phyloP scores from a whole-genome alignment of 805 yeast genomes.

The Debaryomyces maramus region DNA sequence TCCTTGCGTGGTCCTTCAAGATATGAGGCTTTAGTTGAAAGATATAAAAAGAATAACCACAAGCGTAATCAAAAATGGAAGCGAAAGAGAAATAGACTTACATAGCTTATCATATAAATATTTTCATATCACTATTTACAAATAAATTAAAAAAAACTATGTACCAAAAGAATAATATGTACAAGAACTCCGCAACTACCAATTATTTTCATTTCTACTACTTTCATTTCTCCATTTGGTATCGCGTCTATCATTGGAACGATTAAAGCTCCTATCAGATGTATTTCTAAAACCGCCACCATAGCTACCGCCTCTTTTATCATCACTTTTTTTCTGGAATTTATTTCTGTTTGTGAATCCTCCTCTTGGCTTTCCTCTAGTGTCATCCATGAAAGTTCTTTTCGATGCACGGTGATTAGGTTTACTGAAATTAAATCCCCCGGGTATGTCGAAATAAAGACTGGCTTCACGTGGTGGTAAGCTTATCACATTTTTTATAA shows the following conservation, averaged over 20 bases:
- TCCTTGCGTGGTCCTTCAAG: neutral
- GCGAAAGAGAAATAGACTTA: neutral
- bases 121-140: neutral
- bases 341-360: conserved; percentile 14
- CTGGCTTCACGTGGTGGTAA: conserved; percentile 23
- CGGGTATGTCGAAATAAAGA: conserved; percentile 27
- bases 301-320: conserved; percentile 5
- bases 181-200: too few species aligned
- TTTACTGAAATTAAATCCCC: conserved; percentile 18
- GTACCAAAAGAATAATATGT: neutral
- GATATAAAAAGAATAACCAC: neutral
- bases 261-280: neutral
- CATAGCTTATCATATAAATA: neutral
- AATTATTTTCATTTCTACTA: neutral
- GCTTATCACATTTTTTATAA: conserved; percentile 23
- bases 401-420: conserved; percentile 9
- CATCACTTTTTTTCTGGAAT: conserved; percentile 7
- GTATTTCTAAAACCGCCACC: too few species aligned
- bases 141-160: too few species aligned
- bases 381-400: conserved; percentile 9
- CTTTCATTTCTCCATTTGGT: neutral
- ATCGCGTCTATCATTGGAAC: neutral
- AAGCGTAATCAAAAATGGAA: neutral
- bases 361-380: conserved; percentile 7
- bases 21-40: neutral